Conservation (phyloP, 148 eudicot genomes). For the Rhododendron griersonianum region DNA sequence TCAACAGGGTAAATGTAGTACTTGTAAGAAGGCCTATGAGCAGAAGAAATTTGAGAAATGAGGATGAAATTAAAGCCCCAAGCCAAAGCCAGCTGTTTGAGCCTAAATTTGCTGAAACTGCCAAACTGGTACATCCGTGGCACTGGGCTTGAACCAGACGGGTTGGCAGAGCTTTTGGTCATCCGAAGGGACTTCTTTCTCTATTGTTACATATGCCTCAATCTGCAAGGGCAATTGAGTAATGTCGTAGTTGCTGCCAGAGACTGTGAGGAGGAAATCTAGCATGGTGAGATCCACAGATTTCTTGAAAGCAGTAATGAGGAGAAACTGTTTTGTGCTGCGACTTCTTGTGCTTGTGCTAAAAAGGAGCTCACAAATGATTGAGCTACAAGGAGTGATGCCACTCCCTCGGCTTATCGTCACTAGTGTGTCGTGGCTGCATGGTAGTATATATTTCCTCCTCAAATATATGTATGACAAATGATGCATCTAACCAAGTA, state of each 20-base stretch:
- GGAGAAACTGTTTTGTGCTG: conserved; percentile 44
- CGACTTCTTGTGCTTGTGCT: conserved; percentile 22
- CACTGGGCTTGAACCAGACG: conserved; percentile 54
- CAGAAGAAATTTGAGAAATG: conserved; percentile 42
- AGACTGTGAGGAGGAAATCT: conserved; percentile 35
- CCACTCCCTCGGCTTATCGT: conserved; percentile 85
- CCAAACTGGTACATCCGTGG: conserved; percentile 37
- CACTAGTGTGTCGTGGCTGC: conserved; percentile 63
- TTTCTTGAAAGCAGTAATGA: conserved; percentile 58
- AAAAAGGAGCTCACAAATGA: conserved; percentile 61
- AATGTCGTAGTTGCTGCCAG: conserved; percentile 21
- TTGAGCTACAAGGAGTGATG: conserved; percentile 70
- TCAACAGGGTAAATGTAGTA: conserved; percentile 67
- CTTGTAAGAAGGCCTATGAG: conserved; percentile 40
- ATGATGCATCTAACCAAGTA: neutral
- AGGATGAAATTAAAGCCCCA: conserved; percentile 47
- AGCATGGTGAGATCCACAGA: conserved; percentile 48
- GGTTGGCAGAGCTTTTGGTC: conserved; percentile 21
- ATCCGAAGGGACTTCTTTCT: conserved; percentile 20
- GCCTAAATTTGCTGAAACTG: conserved; percentile 47
- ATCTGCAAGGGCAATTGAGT: conserved; percentile 42
- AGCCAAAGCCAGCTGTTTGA: conserved; percentile 61
- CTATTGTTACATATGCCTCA: conserved; percentile 66
- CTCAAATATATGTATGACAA: neutral
- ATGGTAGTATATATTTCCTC: neutral